A percentile compares a stretch with the other conserved stretches of the same genome.
These are phyloP conservation scores for Suhomyces yuchorum DNA, from an alignment of 1,139 yeast genomes.

Conservation along the genomic window DNA sequence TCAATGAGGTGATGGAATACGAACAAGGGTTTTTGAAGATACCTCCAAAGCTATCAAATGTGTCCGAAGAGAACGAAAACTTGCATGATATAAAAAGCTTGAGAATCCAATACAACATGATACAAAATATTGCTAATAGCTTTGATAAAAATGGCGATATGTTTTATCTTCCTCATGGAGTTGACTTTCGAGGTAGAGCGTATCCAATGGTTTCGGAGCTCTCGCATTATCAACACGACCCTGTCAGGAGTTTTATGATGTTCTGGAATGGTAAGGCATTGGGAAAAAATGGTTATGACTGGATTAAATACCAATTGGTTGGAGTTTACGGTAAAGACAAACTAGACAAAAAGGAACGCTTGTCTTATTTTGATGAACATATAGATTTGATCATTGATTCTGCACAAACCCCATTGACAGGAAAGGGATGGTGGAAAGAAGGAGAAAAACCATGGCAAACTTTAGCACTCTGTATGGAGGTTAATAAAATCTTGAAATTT, in stretches of 20 bases:
- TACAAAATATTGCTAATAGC: constrained; percentile 29
- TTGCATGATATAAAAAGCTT: constrained; percentile 22
- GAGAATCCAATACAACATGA: constrained; percentile 27
- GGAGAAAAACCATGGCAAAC: constrained; percentile 49
- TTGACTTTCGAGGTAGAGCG: constrained; percentile 48
- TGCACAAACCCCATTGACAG: constrained; percentile 31
- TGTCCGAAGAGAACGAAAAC: constrained; percentile 9
- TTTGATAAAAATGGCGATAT: constrained; percentile 38
- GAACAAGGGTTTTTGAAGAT: constrained; percentile 33
- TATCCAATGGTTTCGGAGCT: constrained; percentile 43
- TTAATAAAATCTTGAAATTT: constrained; percentile 25
- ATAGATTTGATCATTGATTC: constrained; percentile 27
- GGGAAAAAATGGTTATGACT: constrained; percentile 37
- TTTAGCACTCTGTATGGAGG: constrained; percentile 39
- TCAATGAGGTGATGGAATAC: constrained; percentile 25
- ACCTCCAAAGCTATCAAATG: constrained; percentile 24
- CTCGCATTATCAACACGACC: constrained; percentile 42
- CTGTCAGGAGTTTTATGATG: constrained; percentile 36
- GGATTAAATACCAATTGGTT: constrained; percentile 48
- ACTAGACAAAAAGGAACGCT: constrained; percentile 26
- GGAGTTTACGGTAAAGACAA: constrained; percentile 39
- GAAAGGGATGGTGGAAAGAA: constrained; percentile 38
- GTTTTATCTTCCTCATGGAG: constrained; percentile 41
- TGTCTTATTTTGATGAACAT: constrained; percentile 31
- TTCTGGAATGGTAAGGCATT: constrained; percentile 44